These are phyloP conservation scores for Pilobolus umbonatus DNA, from an alignment of 192 early-diverging fungal species.

Conservation along the genomic window DNA sequence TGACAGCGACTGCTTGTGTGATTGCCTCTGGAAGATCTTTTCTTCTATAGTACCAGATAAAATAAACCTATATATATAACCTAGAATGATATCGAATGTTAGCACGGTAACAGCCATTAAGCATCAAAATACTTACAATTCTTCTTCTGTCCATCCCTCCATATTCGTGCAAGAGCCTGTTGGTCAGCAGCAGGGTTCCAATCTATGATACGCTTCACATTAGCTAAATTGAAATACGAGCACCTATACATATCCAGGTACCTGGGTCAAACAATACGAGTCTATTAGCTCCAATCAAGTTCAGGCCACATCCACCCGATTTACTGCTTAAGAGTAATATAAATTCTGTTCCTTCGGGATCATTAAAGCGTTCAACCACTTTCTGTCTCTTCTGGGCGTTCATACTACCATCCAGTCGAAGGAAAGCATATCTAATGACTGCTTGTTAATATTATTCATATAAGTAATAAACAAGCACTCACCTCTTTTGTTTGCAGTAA, in stretches of 20 bases:
- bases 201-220: conserved; percentile 36
- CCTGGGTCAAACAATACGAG: conserved; percentile 91
- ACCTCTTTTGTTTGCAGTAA: conserved; percentile 73
- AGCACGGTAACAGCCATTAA: too few relatives aligned
- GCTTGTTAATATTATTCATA: not conserved
- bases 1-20: conserved; percentile 79
- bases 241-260: not conserved
- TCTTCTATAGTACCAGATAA: conserved; percentile 98
- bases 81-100: conserved; percentile 41
- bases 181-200: conserved; percentile 98
- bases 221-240: not conserved
- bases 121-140: conserved; percentile 47
- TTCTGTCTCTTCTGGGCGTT: conserved; percentile 88
- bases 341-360: conserved; percentile 82
- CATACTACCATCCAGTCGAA: conserved; percentile 92
- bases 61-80: conserved; percentile 97
- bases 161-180: conserved; percentile 86
- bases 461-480: conserved; percentile 25
- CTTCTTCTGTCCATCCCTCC: conserved; percentile 83
- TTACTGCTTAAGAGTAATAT: conserved; percentile 96
- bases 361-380: conserved; percentile 95
- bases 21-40: conserved; percentile 97
- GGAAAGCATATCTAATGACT: conserved; percentile 55
- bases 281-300: conserved; percentile 96
- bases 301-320: conserved; percentile 97